Base-by-base conservation (phyloP, 2,329 filamentous ascomycete species). In the Ophiostoma montium region DNA sequence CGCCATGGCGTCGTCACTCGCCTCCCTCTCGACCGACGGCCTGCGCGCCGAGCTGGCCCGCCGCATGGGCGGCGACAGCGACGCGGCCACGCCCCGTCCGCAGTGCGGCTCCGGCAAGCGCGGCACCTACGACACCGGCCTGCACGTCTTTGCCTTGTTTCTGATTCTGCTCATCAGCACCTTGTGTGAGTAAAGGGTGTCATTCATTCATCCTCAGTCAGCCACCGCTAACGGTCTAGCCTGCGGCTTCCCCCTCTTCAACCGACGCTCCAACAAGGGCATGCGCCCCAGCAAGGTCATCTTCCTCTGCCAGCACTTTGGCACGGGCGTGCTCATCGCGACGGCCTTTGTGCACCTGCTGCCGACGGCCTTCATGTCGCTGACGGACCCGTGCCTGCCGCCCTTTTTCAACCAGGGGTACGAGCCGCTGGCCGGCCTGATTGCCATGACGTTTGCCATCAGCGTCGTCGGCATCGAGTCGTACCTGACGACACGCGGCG, bases 391-490 rank as follows among this genome's bases (percentile, higher is more conserved):
- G 39, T 85, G 82, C 58, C 76, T 94, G 0, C 85, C 87, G 9
- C 70, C 74, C 50, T 83, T 88, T 61, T 94, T 89, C 75, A 90
- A 77, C 61, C 60, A 82, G 54, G 75, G 76, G n/a, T 94, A 92
- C 62, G 76, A 73, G 43, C 85, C 86, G 6, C 81, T 94, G 62
- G 80, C 86, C 0, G 87, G 88, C 2, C 71, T 92, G 44, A 76
- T 94, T 43, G 84, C 86, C 50, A 90, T 94, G 84, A 64, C 80
- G 10, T 80, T 84, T 11, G 84, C 86, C n/a, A 72, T 94, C 52
- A 68, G 84, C 4, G 88, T 95, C 3, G 86, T 94, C 7, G 76
- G 79, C 2, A 75, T 95, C 47, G 90, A 96, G 64, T 94, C 92
- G 67, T 87, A 88, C 62, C 81, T 96, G 57, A 88, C 87, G 0